Conservation (phyloP, 2,329 filamentous ascomycete genomes). For the Exophiala calicioides region DNA sequence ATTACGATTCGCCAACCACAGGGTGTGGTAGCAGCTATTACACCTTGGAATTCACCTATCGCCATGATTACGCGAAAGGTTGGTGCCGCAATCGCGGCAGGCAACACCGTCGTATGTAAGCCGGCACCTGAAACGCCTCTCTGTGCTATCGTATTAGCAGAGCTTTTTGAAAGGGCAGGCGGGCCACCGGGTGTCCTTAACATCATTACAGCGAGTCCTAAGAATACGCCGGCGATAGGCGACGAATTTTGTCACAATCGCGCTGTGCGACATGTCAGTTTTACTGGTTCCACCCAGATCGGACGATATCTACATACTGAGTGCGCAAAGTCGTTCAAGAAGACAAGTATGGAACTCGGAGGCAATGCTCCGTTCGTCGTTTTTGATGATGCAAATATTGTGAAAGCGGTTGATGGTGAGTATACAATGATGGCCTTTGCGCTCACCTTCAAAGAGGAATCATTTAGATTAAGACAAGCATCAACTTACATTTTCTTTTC, state of each 20-base stretch:
- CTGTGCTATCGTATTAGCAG: conserved; percentile 66
- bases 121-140: conserved; percentile 91
- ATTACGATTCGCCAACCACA: conserved; percentile 34
- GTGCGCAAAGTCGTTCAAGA: conserved; percentile 40
- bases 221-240: conserved; percentile 63
- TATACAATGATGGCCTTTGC: neutral
- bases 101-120: conserved; percentile 87
- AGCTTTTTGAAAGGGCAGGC: conserved; percentile 37
- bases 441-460: neutral
- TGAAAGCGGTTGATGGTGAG: conserved; percentile 68
- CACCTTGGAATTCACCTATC: conserved; percentile 43
- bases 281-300: conserved; percentile 36
- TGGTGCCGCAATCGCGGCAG: conserved; percentile 42
- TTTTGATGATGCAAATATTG: conserved; percentile 43
- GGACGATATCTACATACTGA: conserved; percentile 45
- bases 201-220: conserved; percentile 69
- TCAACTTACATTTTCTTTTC: no score
- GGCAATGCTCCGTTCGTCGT: conserved; percentile 44
- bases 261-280: conserved; percentile 32
- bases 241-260: conserved; percentile 29
- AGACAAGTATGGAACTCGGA: conserved; percentile 47
- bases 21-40: conserved; percentile 42
- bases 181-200: conserved; percentile 70
- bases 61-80: conserved; percentile 31
- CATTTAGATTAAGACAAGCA: neutral